These are phyloP conservation scores for Fusarium chlamydosporum DNA, from an alignment of 2,329 filamentous ascomycete genomes.

Conservation along the genomic window DNA sequence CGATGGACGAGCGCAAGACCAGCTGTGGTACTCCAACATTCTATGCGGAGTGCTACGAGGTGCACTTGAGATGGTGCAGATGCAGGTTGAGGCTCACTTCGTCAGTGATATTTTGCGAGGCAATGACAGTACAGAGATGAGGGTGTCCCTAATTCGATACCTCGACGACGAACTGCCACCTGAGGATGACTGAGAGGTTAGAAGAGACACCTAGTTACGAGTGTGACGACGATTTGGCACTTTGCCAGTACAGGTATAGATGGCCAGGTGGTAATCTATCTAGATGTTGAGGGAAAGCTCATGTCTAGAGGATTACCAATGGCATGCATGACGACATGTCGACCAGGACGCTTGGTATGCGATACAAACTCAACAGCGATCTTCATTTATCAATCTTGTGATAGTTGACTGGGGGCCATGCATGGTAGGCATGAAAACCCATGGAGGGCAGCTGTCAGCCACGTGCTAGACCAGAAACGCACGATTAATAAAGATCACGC, in stretches of 20 bases:
- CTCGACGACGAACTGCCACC: conserved; percentile 98
- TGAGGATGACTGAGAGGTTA: conserved; percentile 82
- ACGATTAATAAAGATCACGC: conserved; percentile 24
- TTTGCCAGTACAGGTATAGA: not conserved
- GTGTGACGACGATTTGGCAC: conserved; percentile 21
- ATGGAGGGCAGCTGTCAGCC: conserved; percentile 38
- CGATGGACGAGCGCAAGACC: conserved; percentile 94
- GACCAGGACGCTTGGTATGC: conserved; percentile 22
- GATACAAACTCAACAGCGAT: conserved; percentile 22
- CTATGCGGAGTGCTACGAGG: conserved; percentile 93
- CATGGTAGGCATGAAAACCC: conserved; percentile 31
- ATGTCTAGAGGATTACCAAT: conserved; percentile 7
- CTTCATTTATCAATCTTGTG: conserved; percentile 20
- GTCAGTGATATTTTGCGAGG: conserved; percentile 93
- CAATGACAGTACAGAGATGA: conserved; percentile 97
- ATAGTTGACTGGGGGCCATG: conserved; percentile 27
- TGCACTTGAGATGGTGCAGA: conserved; percentile 98
- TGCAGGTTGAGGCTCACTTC: conserved; percentile 98
- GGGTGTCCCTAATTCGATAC: conserved; percentile 90
- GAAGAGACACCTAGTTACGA: conserved; percentile 2
- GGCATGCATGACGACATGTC: conserved; percentile 15
- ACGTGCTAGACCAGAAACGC: conserved; percentile 32
- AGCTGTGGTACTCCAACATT: conserved; percentile 99
- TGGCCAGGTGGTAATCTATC: conserved; percentile 12
- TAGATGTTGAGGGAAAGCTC: conserved; percentile 11